These are phyloP conservation scores for Paxillus ammoniavirescens DNA, from an alignment of 768 basidiomycete species.

Conservation along the genomic window DNA sequence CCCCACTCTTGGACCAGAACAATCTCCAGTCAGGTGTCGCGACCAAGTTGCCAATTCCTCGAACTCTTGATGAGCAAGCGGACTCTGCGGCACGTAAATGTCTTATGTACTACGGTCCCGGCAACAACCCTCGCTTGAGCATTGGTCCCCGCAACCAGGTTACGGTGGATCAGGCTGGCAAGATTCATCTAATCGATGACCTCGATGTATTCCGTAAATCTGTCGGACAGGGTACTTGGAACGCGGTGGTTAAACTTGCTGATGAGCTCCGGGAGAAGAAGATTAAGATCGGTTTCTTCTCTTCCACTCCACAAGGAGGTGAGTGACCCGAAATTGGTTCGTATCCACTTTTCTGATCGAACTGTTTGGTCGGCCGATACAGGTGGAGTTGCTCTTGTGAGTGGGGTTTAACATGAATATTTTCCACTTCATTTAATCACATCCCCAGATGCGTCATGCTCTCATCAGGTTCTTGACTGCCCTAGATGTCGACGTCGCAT, in stretches of 20 bases:
- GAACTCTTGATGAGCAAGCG: constrained; percentile 81
- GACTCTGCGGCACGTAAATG: constrained; percentile 86
- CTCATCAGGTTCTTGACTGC: constrained; percentile 81
- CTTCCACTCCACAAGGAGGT: constrained; percentile 94
- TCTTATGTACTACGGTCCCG: constrained; percentile 79
- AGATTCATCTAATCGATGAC: constrained; percentile 84
- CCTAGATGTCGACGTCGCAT: constrained; percentile 78
- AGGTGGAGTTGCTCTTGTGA: constrained; percentile 91
- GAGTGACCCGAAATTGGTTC: constrained; percentile 23
- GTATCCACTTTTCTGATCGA: constrained; percentile 23
- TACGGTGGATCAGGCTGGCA: constrained; percentile 81
- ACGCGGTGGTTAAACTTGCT: constrained; percentile 75
- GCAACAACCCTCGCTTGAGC: constrained; percentile 78
- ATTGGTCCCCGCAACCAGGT: constrained; percentile 87
- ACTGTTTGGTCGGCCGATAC: constrained; percentile 19
- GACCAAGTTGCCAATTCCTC: constrained; percentile 66
- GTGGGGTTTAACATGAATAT: constrained; percentile 32
- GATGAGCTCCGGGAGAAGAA: constrained; percentile 85
- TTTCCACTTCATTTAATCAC: constrained; percentile 11
- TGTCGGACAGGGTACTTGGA: constrained; percentile 76
- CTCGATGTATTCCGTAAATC: constrained; percentile 74
- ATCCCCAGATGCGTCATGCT: constrained; percentile 83
- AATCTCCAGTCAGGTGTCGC: constrained; percentile 44
- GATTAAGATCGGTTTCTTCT: constrained; percentile 90
- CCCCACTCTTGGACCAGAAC: constrained; percentile 44